phyloP scores from a whole-genome alignment of 2,329 filamentous ascomycete genomes.

The Aureobasidium musti region DNA sequence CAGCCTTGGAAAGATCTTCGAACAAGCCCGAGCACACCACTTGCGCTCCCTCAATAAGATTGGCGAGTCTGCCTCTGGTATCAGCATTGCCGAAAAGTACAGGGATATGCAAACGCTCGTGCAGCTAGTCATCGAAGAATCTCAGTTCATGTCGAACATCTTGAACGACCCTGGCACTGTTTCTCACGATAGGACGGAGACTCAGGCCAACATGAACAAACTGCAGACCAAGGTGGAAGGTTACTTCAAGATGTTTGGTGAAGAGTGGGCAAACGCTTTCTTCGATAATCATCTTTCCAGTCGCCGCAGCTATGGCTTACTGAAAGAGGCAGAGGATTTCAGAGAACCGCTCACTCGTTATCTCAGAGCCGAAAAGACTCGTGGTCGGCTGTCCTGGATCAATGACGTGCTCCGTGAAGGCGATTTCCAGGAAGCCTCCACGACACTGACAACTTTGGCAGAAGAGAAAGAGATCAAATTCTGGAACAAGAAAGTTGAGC shows the following conservation, averaged over 20 bases:
- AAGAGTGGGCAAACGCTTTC: constrained; percentile 71
- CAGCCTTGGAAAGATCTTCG: constrained; percentile 49
- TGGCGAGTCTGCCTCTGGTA: constrained; percentile 59
- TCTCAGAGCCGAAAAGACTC: constrained; percentile 68
- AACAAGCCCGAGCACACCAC: constrained; percentile 47
- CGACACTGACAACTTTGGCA: constrained; percentile 70
- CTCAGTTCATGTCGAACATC: constrained; percentile 43
- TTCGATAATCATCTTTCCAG: constrained; percentile 63
- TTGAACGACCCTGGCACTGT: constrained; percentile 43
- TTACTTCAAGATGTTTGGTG: constrained; percentile 65
- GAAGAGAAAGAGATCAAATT: constrained; percentile 72
- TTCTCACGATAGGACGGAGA: constrained; percentile 31
- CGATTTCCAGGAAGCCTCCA: constrained; percentile 71
- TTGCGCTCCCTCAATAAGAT: constrained; percentile 50
- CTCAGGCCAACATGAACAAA: constrained; percentile 50
- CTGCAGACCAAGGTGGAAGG: constrained; percentile 46
- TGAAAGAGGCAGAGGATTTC: constrained; percentile 69
- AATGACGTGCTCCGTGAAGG: constrained; percentile 80
- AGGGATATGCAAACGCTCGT: constrained; percentile 65
- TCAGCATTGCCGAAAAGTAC: constrained; percentile 63
- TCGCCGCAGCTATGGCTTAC: constrained; percentile 46
- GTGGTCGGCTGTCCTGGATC: constrained; percentile 87
- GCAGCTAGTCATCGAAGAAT: constrained; percentile 51
- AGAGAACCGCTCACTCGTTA: constrained; percentile 74
- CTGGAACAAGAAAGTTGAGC: constrained; percentile 91